Evolutionary conservation across 768 basidiomycete species (phyloP).

Genomic region (Holtermannia corniformis): DNA sequence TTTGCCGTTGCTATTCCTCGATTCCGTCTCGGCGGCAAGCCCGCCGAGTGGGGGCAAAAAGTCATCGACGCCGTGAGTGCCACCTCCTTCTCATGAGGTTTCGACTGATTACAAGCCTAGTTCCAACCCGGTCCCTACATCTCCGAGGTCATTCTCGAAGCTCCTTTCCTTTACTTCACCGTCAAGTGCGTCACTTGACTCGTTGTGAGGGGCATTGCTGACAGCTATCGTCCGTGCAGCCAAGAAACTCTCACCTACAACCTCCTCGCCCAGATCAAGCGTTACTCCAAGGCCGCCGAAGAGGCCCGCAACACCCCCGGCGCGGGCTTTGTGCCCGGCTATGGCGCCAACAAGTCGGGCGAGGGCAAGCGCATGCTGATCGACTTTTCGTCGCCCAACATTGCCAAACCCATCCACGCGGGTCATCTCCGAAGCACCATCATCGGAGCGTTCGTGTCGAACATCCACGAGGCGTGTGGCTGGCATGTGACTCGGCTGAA

Average conservation of each 20-base stretch:
- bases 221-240: slow-evolving; percentile 43
- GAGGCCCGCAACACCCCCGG: slow-evolving; percentile 44
- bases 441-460: slow-evolving; percentile 87
- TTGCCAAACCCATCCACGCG: slow-evolving; percentile 96
- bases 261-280: slow-evolving; percentile 38
- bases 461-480: slow-evolving; percentile 82
- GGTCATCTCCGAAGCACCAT: slow-evolving; percentile 97
- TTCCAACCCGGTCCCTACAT: slow-evolving; percentile 79
- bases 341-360: slow-evolving; percentile 70
- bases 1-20: slow-evolving; percentile 86
- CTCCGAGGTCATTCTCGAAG: slow-evolving; percentile 26
- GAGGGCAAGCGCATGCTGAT: slow-evolving; percentile 53
- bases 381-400: slow-evolving; percentile 94
- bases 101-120: slow-evolving; percentile 42
- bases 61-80: slow-evolving; percentile 61
- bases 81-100: not conserved
- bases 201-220: not conserved
- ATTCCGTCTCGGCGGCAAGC: slow-evolving; percentile 73
- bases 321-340: slow-evolving; percentile 44
- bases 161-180: slow-evolving; percentile 69
- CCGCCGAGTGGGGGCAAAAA: slow-evolving; percentile 63
- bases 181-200: slow-evolving; percentile 29
- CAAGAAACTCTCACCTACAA: slow-evolving; percentile 50
- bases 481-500: slow-evolving; percentile 89
- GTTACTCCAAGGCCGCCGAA: slow-evolving; percentile 10